Evolutionary conservation across 176 grass and related monocot genomes (phyloP).

Genomic region (Panicum miliaceum): DNA sequence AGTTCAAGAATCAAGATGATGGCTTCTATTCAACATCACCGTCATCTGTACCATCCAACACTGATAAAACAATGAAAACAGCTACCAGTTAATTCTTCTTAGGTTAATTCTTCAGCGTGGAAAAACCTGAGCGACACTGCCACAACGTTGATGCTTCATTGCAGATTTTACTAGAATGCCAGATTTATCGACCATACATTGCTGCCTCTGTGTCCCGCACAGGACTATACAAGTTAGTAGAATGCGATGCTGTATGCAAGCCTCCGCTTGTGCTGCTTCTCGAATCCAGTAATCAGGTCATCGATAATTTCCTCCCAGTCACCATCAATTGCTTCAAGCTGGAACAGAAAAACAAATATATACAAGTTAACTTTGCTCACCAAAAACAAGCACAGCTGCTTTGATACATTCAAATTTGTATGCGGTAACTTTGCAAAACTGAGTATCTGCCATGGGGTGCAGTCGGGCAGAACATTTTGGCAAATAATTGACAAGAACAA

Average conservation of each 20-base stretch:
- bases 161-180: constrained; percentile 1
- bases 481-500: not conserved
- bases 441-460: not conserved
- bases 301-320: constrained; percentile 59
- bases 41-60: not conserved
- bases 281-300: constrained; percentile 52
- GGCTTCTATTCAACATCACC: not conserved
- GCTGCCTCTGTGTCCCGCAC: not conserved
- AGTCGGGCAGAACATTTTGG: not conserved
- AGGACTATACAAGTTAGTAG: constrained; percentile 37
- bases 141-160: not conserved
- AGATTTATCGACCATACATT: not conserved
- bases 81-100: not conserved
- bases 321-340: constrained; percentile 46
- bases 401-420: not conserved
- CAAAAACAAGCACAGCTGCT: constrained; percentile 2
- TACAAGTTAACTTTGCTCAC: constrained; percentile 2
- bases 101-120: not conserved
- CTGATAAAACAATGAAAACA: not conserved
- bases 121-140: not conserved
- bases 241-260: constrained; percentile 51
- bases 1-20: not conserved
- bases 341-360: not conserved
- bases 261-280: constrained; percentile 56
- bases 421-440: constrained; percentile 14